Evolutionary conservation across 192 early-diverging fungal genomes (phyloP), one percentile per base, ranked within the genome.

Genomic region (Backusella sp.): DNA sequence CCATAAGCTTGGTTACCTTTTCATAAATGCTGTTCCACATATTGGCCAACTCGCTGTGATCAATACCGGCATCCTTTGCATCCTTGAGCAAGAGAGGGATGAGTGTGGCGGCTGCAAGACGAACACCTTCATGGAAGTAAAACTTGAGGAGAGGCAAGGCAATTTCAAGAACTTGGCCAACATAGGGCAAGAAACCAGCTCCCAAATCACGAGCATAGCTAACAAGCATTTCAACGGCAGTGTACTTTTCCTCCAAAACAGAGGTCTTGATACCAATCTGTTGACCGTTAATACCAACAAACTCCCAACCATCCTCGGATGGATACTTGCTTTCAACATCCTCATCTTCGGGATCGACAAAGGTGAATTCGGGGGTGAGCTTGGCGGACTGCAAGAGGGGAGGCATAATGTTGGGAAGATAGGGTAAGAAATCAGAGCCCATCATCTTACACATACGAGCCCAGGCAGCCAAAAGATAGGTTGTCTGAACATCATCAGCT

Each of bases 301-400:
- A 95, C 86, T 98, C 96, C 98, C 98, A 99, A 19, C 96, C 97
- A 76, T 99, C 97, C 78, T 97, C 97, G 52, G 94, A 91, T 36
- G 94, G 91, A 82, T 96, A 98, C 79, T 95, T 91, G 73, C 89
- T 79, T 70, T 97, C 96, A 12, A 87, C 80, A 82, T 92, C 88
- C 42, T 95, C 95, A 72, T 84, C 81, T 41, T 92, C 91, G 67
- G 82, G 83, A 41, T 95, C 94, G 69, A 99, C 82, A 37, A 96
- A 86, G 23, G 94, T 94, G 84, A 98, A 92, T 74, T 99, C 97
- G 7, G 98, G 97, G 81, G 96, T 95, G 69, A 95, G 86, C 72
- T 89, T 85, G n/a, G 96, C 97, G 65, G 90, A 92, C 39, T 86
- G 81, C 30, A 98, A 70, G 82, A 99, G 90, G 26, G 96, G 94